Evolutionary conservation across 2,329 filamentous ascomycete genomes (phyloP), one percentile per base, ranked within the genome.

Genomic region (Trichoderma sp.): DNA sequence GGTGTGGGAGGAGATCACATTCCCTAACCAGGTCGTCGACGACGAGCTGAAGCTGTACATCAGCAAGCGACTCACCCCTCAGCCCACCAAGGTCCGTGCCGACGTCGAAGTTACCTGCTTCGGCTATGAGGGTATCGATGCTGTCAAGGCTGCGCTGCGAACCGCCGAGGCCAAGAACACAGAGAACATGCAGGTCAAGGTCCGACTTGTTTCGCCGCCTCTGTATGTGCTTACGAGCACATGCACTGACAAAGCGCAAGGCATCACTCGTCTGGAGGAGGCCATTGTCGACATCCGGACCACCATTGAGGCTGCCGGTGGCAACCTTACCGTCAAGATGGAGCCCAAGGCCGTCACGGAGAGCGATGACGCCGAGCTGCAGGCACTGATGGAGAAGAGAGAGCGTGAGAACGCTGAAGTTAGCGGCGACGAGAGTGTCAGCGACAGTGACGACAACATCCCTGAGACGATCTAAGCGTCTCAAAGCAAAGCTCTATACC

Each of bases 311-410:
- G 85, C 81, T 56, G 87, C 91, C 0, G 92, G 92, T 66, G 96
- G 96, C 71, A 89, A 89, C 77, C 91, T 95, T 77, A 87, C 90
- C 54, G 91, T 97, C 75, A 97, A 96, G 89, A 99, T 99, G 96
- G 94, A 96, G 76, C 96, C 96, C 74, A 98, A 98, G 89, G 96
- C 96, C 5, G 96, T 99, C 71, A 99, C 96, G 1, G 96, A 98
- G 86, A 96, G 94, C 80, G 96, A 99, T 77, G 96, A 99, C 78
- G 96, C 95, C 30, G 94, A 97, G 82, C 86, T 99, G 73, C 94
- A 97, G 81, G 96, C 95, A 64, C 87, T 99, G 73, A 99, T 99
- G 96, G 96, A 98, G 87, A 97, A 98, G 90, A 90, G 92, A 74
- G 96, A 97, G 85, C 91, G 93, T 73, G 95, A 98, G 87, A 99